Evolutionary conservation across 192 early-diverging fungal genomes (phyloP).

Genomic region (Backusella morwellensis): DNA sequence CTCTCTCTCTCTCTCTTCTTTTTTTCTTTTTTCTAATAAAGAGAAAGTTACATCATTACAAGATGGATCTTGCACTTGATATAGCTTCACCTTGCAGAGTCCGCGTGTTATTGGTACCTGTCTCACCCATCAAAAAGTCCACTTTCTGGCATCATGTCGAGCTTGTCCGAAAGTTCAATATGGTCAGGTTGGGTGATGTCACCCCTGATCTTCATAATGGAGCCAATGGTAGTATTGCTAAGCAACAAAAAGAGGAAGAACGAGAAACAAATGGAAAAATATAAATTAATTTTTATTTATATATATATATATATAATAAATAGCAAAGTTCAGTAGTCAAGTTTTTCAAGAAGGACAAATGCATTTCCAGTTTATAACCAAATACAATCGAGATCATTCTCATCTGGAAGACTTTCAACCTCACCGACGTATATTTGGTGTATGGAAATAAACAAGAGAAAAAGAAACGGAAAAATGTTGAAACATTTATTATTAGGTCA

Average conservation of each 20-base stretch:
- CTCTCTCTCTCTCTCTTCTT: not conserved
- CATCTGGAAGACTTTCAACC: constrained; percentile 76
- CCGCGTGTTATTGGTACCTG: constrained; percentile 70
- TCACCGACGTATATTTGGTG: constrained; percentile 72
- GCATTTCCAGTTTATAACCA: constrained; percentile 70
- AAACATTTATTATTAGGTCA: constrained; percentile 49
- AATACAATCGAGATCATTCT: constrained; percentile 61
- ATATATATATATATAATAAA: not conserved
- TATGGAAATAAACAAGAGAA: constrained; percentile 24
- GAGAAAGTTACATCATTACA: not conserved
- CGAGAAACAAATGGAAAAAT: not conserved
- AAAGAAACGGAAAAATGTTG: not conserved
- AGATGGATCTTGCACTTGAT: constrained; percentile 43
- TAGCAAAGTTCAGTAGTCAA: constrained; percentile 58
- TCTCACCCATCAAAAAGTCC: constrained; percentile 58
- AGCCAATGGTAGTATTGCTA: constrained; percentile 26
- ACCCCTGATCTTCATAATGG: constrained; percentile 58
- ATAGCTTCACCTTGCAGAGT: constrained; percentile 54
- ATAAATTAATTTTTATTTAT: not conserved
- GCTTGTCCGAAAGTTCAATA: constrained; percentile 57
- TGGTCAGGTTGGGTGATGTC: constrained; percentile 64
- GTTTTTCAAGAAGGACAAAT: constrained; percentile 65
- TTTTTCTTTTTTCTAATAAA: not conserved
- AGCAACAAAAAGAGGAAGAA: too few species aligned
- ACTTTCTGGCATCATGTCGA: constrained; percentile 67